phyloP scores from a whole-genome alignment of 2,329 filamentous ascomycete species.

The Botrytis deweyae region DNA sequence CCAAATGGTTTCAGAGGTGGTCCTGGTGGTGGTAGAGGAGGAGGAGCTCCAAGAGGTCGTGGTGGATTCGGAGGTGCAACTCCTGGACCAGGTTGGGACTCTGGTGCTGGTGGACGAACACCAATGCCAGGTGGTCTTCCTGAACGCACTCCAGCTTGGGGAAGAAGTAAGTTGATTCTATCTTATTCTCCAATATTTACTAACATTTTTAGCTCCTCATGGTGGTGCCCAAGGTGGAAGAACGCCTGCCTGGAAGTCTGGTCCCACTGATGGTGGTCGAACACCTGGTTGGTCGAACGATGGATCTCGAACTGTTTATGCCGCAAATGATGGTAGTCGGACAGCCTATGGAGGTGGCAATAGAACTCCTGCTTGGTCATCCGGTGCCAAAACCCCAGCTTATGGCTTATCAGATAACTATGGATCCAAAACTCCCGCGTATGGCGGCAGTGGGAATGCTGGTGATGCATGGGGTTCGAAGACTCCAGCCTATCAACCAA shows the following conservation, averaged over 20 bases:
- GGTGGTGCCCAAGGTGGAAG: conserved; percentile 53
- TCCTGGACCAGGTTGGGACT: conserved; percentile 54
- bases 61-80: conserved; percentile 49
- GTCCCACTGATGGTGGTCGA: conserved; percentile 48
- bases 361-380: conserved; percentile 75
- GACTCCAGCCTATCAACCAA: conserved; percentile 66
- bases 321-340: conserved; percentile 62
- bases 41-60: conserved; percentile 38
- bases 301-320: conserved; percentile 65
- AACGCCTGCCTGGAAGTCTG: conserved; percentile 66
- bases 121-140: conserved; percentile 59
- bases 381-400: conserved; percentile 71
- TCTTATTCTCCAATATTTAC: conserved; percentile 5
- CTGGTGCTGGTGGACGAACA: conserved; percentile 58
- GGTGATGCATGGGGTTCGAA: conserved; percentile 62
- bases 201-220: conserved; percentile 49
- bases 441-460: conserved; percentile 56
- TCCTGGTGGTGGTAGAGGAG: conserved; percentile 45
- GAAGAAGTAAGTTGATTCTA: conserved; percentile 56
- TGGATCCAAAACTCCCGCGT: conserved; percentile 77
- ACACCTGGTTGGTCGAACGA: conserved; percentile 68
- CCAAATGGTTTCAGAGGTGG: conserved; percentile 46
- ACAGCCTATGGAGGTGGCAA: conserved; percentile 72
- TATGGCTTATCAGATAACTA: conserved; percentile 55
- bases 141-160: conserved; percentile 77